Percentiles rank a stretch among this genome's conserved stretches.
Evolutionary conservation across 1,284 basidiomycete species (phyloP).

Genomic region (Fereydounia khargensis): DNA sequence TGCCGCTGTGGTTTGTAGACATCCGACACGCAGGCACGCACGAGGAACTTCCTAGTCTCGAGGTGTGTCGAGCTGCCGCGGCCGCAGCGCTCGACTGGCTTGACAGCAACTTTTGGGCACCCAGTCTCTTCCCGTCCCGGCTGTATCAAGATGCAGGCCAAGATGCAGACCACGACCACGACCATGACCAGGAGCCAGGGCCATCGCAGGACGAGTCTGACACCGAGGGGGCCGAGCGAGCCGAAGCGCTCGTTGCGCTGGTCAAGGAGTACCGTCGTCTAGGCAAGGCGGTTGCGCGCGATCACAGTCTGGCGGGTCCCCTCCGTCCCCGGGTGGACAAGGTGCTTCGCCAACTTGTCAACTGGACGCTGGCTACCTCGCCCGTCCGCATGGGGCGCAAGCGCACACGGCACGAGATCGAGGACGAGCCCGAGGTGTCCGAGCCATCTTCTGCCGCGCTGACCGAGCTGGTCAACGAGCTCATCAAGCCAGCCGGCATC

Average conservation of each 20-base stretch:
- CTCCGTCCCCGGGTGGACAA: slow-evolving; percentile 14
- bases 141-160: too few relatives aligned
- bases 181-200: too few relatives aligned
- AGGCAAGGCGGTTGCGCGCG: slow-evolving; percentile 31
- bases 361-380: slow-evolving; percentile 9
- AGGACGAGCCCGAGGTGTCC: background rate
- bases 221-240: too few relatives aligned
- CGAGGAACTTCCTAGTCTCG: slow-evolving; percentile 85
- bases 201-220: too few relatives aligned
- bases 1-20: slow-evolving; percentile 89
- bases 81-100: slow-evolving; percentile 56
- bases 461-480: slow-evolving; percentile 9
- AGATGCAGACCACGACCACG: too few relatives aligned
- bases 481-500: slow-evolving; percentile 18
- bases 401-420: background rate
- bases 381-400: background rate
- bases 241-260: slow-evolving; percentile 10
- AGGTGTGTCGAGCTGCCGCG: slow-evolving; percentile 73
- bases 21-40: slow-evolving; percentile 92
- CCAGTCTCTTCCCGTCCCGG: slow-evolving; percentile 14
- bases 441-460: too few relatives aligned
- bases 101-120: slow-evolving; percentile 37
- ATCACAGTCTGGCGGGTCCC: slow-evolving; percentile 30
- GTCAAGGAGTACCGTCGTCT: slow-evolving; percentile 36
- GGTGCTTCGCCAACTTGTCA: slow-evolving; percentile 19